Evolutionary conservation across 73 alveolate species (phyloP).

Genomic region (Paramecium bursaria): DNA sequence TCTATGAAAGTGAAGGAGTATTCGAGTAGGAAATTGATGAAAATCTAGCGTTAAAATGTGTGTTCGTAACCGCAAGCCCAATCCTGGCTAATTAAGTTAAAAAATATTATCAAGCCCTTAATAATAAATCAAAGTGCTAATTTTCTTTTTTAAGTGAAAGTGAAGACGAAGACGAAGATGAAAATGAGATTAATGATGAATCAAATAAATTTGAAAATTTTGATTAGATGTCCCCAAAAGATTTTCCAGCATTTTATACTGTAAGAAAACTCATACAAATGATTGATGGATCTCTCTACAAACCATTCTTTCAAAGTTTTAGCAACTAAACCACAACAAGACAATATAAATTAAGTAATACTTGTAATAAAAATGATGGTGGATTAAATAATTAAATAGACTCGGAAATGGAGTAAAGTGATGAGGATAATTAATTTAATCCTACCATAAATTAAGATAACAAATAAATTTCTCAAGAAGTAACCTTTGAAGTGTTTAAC

Average conservation of each 20-base stretch:
- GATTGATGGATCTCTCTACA: slow-evolving; percentile 78
- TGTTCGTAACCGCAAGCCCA: slow-evolving; percentile 79
- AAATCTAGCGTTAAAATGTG: slow-evolving; percentile 51
- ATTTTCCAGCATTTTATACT: slow-evolving; percentile 83
- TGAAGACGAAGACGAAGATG: slow-evolving; percentile 23
- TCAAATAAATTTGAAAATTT: slow-evolving; percentile 48
- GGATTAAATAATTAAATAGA: background rate
- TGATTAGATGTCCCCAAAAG: slow-evolving; percentile 57
- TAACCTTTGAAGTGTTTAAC: slow-evolving; percentile 45
- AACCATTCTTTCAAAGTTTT: slow-evolving; percentile 84
- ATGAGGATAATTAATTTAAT: slow-evolving; percentile 44
- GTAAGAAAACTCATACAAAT: slow-evolving; percentile 79
- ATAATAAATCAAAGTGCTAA: slow-evolving; percentile 10
- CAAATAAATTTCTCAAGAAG: slow-evolving; percentile 55
- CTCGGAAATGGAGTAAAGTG: slow-evolving; percentile 52
- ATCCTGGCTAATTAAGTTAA: slow-evolving; percentile 80
- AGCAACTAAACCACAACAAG: slow-evolving; percentile 80
- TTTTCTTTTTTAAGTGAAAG: slow-evolving; percentile 51
- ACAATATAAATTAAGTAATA: slow-evolving; percentile 62
- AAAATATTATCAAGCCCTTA: slow-evolving; percentile 69
- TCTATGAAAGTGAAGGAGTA: background rate
- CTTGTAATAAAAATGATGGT: slow-evolving; percentile 41
- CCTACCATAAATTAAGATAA: slow-evolving; percentile 4
- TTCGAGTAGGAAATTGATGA: slow-evolving; percentile 64
- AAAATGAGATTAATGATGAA: slow-evolving; percentile 28